Base-by-base conservation (phyloP, 2,329 filamentous ascomycete species). In the Ambrosiella xylebori region DNA sequence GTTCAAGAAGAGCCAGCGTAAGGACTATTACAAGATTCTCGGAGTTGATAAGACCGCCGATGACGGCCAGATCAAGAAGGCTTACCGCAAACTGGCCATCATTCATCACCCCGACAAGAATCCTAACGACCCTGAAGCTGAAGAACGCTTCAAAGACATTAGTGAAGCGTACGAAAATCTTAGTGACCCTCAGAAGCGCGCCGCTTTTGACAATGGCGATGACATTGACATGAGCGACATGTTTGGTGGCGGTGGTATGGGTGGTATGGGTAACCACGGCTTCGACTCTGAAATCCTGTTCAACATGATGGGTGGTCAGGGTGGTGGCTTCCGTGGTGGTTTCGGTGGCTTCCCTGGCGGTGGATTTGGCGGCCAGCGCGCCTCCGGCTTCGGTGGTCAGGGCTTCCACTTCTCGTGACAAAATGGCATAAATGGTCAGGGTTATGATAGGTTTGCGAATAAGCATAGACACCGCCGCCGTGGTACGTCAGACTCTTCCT, bases 21-120 rank as follows among this genome's bases (percentile, higher is more conserved):
- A 98, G 72, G 93, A 98, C 68, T 97, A 95, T 74, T 98, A 98
- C 76, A 96, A 96, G 79, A 95, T 97, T 64, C 81, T 98, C 57
- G 86, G 84, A 5, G 74, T 98, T 7, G 76, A 85, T 59, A 97
- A 96, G 76, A 85, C 90, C 62, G 89, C 89, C 41, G 80, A 79
- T 45, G 88, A 95, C 19, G 76, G 76, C 59, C 82, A 93, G 57
- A 93, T 98, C 75, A 98, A 97, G 78, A 91, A 90, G 74, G 93
- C 91, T 1, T 98, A 98, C 75, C 83, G 91, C 63, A 95, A 93
- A 71, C 78, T 95, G 67, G 93, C 93, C 59, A 91, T 98, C 64
- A 77, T 90, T 63, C 86, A 95, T 68, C 93, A 98, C 70, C 93
- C 93, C 1, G 93, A 98, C 74, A 98, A 98, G 81, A 98, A 97